Conservation (phyloP, 345 rosid species). For the Hibiscus mutabilis region DNA sequence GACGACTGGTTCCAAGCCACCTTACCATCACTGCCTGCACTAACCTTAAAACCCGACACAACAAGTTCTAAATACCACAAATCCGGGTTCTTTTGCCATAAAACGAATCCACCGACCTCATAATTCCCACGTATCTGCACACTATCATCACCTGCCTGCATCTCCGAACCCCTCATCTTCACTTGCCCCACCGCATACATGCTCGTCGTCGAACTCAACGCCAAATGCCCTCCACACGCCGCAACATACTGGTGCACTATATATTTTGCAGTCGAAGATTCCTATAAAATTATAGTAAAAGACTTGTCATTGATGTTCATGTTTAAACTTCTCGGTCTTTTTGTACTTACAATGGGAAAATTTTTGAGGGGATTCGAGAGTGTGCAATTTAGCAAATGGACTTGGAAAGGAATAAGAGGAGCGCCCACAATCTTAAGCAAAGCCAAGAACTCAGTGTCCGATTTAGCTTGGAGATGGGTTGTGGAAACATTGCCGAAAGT, state of each 20-base stretch:
- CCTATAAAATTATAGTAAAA: constrained; percentile 34
- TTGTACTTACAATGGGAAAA: constrained; percentile 55
- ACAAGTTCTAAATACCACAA: constrained; percentile 78
- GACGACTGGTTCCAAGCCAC: constrained; percentile 91
- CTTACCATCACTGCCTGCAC: constrained; percentile 89
- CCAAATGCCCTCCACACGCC: constrained; percentile 70
- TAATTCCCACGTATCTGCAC: constrained; percentile 36
- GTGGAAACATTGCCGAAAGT: not conserved
- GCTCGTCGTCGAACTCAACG: constrained; percentile 49
- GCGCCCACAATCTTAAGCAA: constrained; percentile 91
- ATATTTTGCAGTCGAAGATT: constrained; percentile 76
- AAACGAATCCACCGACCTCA: constrained; percentile 82
- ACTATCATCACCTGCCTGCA: constrained; percentile 53
- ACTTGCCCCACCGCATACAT: constrained; percentile 92
- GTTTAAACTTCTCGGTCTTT: no score
- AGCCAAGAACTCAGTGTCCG: constrained; percentile 73
- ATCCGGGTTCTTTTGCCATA: constrained; percentile 93
- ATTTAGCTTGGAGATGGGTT: constrained; percentile 60
- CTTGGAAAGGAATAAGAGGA: constrained; percentile 81
- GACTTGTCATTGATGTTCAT: not conserved
- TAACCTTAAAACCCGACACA: constrained; percentile 80
- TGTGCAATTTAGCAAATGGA: constrained; percentile 23
- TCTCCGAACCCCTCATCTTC: constrained; percentile 73
- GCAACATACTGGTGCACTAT: constrained; percentile 86
- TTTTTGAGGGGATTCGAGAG: constrained; percentile 33